Percentiles rank a stretch among this genome's conserved stretches.
Conservation (phyloP, 371 early-diverging fungal species). For the Mortierella sp. region DNA sequence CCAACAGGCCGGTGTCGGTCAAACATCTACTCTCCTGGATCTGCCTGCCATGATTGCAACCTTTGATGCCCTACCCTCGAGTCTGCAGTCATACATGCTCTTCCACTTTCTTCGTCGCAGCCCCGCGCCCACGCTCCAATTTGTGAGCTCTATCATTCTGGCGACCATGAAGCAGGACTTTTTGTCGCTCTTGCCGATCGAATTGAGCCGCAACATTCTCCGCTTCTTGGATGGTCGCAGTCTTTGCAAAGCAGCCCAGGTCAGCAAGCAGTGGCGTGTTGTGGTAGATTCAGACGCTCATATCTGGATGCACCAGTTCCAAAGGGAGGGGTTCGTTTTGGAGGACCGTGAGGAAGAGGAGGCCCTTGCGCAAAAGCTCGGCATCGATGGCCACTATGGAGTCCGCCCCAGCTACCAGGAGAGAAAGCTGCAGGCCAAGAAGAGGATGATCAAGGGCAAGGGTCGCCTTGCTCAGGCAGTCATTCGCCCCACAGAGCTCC, state of each 20-base stretch:
- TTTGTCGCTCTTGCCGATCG: conserved; percentile 83
- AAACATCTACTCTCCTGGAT: conserved; percentile 59
- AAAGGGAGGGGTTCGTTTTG: conserved; percentile 66
- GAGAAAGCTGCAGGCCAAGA: conserved; percentile 47
- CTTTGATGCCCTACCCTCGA: conserved; percentile 75
- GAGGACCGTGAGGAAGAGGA: conserved; percentile 72
- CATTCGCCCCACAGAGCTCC: conserved; percentile 49
- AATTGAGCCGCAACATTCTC: conserved; percentile 82
- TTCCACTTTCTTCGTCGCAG: conserved; percentile 81
- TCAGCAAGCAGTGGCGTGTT: conserved; percentile 79
- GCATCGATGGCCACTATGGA: conserved; percentile 59
- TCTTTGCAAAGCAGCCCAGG: conserved; percentile 84
- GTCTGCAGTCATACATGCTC: conserved; percentile 81
- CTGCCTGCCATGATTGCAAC: conserved; percentile 67
- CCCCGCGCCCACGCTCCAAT: conserved; percentile 81
- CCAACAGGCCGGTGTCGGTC: conserved; percentile 31
- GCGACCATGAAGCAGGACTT: conserved; percentile 91
- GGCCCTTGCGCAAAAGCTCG: conserved; percentile 51
- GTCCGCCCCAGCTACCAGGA: conserved; percentile 58
- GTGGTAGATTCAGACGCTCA: conserved; percentile 82
- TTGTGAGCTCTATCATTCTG: conserved; percentile 79
- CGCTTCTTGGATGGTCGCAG: conserved; percentile 81
- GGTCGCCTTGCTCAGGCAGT: conserved; percentile 30
- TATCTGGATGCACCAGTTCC: conserved; percentile 71
- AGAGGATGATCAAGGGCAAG: conserved; percentile 57